Evolutionary conservation across 208 protist species (phyloP).

Genomic region (Trypanosoma lewisi): DNA sequence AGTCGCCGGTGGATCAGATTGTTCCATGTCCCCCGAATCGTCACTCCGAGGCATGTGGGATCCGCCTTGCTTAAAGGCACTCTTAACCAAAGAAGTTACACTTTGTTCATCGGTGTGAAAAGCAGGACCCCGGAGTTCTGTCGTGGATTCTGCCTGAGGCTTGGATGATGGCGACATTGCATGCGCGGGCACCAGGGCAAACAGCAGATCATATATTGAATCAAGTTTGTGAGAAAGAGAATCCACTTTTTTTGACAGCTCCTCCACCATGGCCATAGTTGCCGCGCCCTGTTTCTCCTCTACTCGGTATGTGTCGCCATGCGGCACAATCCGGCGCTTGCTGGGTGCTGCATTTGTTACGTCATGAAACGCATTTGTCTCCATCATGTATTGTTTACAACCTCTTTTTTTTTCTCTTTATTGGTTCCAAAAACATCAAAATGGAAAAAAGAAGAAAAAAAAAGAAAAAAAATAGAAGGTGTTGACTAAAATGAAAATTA

Average conservation of each 20-base stretch:
- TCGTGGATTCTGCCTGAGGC: background rate
- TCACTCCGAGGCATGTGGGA: background rate
- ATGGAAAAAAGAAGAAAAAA: background rate
- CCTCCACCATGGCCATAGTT: conserved; percentile 3
- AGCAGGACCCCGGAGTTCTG: background rate
- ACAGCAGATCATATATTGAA: conserved; percentile 21
- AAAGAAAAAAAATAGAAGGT: no score
- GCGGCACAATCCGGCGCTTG: conserved; percentile 5
- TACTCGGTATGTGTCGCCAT: background rate
- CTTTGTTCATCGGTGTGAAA: conserved; percentile 2
- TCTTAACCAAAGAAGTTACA: conserved; percentile 1
- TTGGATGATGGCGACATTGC: background rate
- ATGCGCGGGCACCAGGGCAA: conserved; percentile 4
- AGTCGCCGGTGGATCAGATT: background rate
- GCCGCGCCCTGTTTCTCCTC: background rate
- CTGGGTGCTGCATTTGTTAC: conserved; percentile 18
- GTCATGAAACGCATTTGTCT: conserved; percentile 17
- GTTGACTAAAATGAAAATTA: no score
- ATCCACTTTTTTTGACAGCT: conserved; percentile 21
- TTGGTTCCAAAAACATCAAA: background rate
- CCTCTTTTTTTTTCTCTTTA: conserved; percentile 1
- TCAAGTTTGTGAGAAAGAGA: conserved; percentile 18
- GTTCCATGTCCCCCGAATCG: background rate
- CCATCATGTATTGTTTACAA: background rate
- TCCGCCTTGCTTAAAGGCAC: background rate